Percentiles rank a stretch among this genome's conserved stretches.
These are phyloP conservation scores for Lasiodiplodia gonubiensis DNA, from an alignment of 2,329 filamentous ascomycete species.

Conservation along the genomic window DNA sequence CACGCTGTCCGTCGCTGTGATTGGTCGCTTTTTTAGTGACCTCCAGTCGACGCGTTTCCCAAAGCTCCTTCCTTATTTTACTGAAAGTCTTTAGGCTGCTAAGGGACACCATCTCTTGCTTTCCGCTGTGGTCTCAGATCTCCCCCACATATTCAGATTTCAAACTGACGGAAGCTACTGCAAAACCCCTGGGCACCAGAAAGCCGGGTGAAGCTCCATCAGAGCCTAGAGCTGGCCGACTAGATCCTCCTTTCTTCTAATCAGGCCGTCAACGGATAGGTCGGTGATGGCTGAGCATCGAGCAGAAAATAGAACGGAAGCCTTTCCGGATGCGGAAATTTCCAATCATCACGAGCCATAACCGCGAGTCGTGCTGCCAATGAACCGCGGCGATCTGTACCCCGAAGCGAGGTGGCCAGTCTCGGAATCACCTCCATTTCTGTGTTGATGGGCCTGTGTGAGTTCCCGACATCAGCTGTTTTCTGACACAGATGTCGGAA, in stretches of 20 bases:
- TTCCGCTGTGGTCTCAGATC: not conserved
- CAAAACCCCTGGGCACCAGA: not conserved
- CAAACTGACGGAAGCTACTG: not conserved
- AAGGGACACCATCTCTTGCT: conserved; percentile 11
- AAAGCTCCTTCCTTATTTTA: not conserved
- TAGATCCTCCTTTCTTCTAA: too few species aligned
- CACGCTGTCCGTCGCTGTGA: not conserved
- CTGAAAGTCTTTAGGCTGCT: not conserved
- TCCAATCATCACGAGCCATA: not conserved
- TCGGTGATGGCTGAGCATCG: not conserved
- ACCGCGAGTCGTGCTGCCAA: conserved; percentile 5
- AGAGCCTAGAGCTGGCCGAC: not conserved
- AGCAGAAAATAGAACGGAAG: conserved; percentile 22
- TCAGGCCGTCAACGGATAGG: not conserved
- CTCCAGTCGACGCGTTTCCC: conserved; percentile 11
- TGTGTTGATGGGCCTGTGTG: not conserved
- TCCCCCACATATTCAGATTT: not conserved
- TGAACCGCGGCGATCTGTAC: not conserved
- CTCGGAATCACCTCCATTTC: not conserved
- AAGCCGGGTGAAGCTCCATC: not conserved
- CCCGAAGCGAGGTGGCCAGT: not conserved
- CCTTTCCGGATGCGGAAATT: conserved; percentile 9
- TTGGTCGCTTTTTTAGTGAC: conserved; percentile 6
- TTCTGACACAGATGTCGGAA: not conserved
- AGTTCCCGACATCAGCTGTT: not conserved